Conservation (phyloP, 495 filamentous ascomycete species). For the Aspergillus funiculosus region DNA sequence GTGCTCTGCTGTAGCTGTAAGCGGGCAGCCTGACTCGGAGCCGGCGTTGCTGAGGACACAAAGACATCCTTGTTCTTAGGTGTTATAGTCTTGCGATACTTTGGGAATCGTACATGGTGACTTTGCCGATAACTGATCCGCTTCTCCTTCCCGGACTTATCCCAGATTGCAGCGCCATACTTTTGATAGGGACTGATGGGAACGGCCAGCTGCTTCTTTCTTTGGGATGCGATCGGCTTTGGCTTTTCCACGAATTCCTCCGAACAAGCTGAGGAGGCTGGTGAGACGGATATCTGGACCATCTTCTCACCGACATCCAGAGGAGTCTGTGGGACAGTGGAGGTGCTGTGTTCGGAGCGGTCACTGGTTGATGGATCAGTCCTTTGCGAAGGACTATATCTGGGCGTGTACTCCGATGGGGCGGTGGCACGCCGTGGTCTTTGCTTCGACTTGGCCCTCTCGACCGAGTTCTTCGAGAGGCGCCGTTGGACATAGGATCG, state of each 20-base stretch:
- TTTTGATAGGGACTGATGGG: constrained; percentile 35
- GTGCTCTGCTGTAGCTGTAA: constrained; percentile 26
- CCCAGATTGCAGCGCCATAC: constrained; percentile 35
- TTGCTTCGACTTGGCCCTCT: constrained; percentile 21
- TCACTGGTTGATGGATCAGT: constrained; percentile 12
- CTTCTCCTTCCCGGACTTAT: constrained; percentile 30
- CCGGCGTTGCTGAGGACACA: constrained; percentile 14
- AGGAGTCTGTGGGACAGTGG: constrained; percentile 16
- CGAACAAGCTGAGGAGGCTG: constrained; percentile 16
- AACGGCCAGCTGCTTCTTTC: constrained; percentile 30
- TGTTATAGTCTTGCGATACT: constrained; percentile 17
- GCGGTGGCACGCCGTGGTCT: constrained; percentile 21
- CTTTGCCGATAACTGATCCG: constrained; percentile 23
- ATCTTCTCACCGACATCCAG: constrained; percentile 19
- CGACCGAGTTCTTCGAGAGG: constrained; percentile 24
- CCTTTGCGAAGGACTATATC: background rate
- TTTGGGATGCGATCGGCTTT: constrained; percentile 1
- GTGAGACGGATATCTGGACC: constrained; percentile 21
- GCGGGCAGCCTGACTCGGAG: constrained; percentile 19
- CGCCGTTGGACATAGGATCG: constrained; percentile 35
- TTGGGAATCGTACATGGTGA: constrained; percentile 19
- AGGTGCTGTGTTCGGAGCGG: constrained; percentile 11
- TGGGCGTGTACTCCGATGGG: constrained; percentile 9
- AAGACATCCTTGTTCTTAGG: constrained; percentile 3
- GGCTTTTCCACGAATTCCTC: background rate